Percentiles rank a stretch among this genome's conserved stretches.
Evolutionary conservation across 306 rosid species (phyloP).

Genomic region (Cucumis cinereus): DNA sequence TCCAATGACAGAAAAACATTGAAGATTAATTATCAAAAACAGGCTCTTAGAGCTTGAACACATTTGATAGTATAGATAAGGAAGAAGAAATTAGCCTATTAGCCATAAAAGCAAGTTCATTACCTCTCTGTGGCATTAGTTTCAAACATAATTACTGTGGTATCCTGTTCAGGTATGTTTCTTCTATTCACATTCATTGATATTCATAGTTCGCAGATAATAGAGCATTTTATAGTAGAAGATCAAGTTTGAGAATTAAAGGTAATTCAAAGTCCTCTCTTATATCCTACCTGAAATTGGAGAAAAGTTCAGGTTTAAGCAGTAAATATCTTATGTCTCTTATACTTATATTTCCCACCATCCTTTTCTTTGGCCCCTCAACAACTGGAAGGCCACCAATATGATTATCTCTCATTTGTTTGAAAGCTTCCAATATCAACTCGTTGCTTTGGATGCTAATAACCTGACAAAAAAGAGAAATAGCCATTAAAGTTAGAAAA

Average conservation of each 20-base stretch:
- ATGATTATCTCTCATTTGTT: conserved; percentile 59
- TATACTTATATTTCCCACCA: conserved; percentile 67
- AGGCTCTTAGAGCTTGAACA: background rate
- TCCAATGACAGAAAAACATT: conserved; percentile 2
- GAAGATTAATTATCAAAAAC: background rate
- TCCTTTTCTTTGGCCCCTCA: conserved; percentile 48
- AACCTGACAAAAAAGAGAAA: conserved; percentile 1
- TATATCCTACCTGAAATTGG: conserved; percentile 55
- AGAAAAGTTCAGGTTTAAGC: conserved; percentile 62
- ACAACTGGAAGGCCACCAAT: conserved; percentile 83
- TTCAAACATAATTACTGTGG: background rate
- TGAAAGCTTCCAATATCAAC: conserved; percentile 84
- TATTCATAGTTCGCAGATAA: background rate
- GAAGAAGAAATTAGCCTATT: background rate
- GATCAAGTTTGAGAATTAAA: background rate
- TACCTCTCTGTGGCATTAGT: background rate
- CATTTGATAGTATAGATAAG: background rate
- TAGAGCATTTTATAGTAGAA: background rate
- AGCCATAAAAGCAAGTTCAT: background rate
- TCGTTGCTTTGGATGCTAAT: conserved; percentile 46
- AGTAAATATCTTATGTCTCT: conserved; percentile 62
- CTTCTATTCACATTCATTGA: background rate
- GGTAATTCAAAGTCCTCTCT: background rate
- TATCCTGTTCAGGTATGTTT: background rate
- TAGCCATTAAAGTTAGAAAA: background rate